Conservation (phyloP, 768 basidiomycete genomes). For the Pleurotus cornucopiae region DNA sequence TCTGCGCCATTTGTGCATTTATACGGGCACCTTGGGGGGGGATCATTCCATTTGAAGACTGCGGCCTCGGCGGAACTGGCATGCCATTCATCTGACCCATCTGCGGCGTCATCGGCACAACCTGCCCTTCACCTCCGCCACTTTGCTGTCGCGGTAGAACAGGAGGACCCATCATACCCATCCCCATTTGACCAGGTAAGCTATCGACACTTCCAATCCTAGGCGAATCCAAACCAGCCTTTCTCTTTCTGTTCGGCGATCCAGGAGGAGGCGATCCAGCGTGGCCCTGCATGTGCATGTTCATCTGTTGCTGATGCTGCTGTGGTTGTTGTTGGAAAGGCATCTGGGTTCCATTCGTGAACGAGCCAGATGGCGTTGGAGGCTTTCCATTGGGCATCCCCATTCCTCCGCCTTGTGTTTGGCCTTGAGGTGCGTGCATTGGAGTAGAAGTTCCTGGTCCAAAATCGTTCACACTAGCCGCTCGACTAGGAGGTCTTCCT, state of each 20-base stretch:
- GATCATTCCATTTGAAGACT: not conserved
- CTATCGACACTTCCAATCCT: constrained; percentile 6
- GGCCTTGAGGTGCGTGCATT: not conserved
- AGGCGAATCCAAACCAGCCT: constrained; percentile 9
- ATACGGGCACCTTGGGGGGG: not conserved
- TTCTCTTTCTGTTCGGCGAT: constrained; percentile 2
- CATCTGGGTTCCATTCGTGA: not conserved
- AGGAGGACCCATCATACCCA: constrained; percentile 11
- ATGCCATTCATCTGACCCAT: not conserved
- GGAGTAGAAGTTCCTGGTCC: not conserved
- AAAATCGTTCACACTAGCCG: constrained; percentile 2
- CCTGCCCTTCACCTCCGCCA: not conserved
- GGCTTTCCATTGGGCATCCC: not conserved
- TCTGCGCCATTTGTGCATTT: not conserved
- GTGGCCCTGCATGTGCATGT: constrained; percentile 12
- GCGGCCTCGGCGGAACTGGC: not conserved
- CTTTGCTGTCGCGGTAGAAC: constrained; percentile 9
- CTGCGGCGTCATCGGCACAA: not conserved
- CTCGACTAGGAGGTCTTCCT: constrained; percentile 1
- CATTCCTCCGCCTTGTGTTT: not conserved
- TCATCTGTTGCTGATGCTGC: not conserved
- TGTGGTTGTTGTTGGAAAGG: constrained; percentile 9
- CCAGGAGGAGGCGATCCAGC: constrained; percentile 14
- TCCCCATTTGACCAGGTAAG: not conserved
- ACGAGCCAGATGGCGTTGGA: not conserved